phyloP scores from a whole-genome alignment of 345 rosid genomes.

The Nephelium lappaceum region DNA sequence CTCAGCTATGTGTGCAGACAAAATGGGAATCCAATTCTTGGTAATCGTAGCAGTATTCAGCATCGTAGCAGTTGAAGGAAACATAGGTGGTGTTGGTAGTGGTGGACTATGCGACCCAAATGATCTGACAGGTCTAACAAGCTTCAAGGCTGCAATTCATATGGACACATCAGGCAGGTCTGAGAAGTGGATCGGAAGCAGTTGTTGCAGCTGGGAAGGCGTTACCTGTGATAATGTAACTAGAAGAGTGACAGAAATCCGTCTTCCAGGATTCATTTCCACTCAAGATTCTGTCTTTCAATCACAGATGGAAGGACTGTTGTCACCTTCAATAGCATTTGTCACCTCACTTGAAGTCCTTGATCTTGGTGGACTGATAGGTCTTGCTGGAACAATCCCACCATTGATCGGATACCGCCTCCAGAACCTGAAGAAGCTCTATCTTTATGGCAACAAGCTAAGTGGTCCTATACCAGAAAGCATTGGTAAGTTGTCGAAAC shows the following conservation, averaged over 20 bases:
- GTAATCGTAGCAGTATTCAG: slow-evolving; percentile 27
- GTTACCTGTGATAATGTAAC: slow-evolving; percentile 41
- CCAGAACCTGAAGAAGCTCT: slow-evolving; percentile 38
- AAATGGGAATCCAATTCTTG: slow-evolving; percentile 38
- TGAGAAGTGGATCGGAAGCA: slow-evolving; percentile 41
- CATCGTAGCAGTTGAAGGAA: slow-evolving; percentile 15
- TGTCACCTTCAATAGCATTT: slow-evolving; percentile 47
- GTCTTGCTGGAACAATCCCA: slow-evolving; percentile 48
- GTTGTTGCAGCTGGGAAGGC: slow-evolving; percentile 61
- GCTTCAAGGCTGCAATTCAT: slow-evolving; percentile 44
- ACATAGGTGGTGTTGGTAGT: not conserved
- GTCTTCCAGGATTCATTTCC: slow-evolving; percentile 52
- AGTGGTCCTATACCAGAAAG: slow-evolving; percentile 49
- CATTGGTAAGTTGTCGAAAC: slow-evolving; percentile 49
- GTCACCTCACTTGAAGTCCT: slow-evolving; percentile 49
- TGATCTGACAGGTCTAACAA: slow-evolving; percentile 47
- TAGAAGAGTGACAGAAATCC: slow-evolving; percentile 48
- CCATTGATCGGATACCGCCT: slow-evolving; percentile 44
- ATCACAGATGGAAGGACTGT: slow-evolving; percentile 47
- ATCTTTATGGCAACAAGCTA: slow-evolving; percentile 54
- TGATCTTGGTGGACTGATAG: slow-evolving; percentile 56
- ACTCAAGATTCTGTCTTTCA: slow-evolving; percentile 33
- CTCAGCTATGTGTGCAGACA: not conserved
- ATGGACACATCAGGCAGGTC: slow-evolving; percentile 49
- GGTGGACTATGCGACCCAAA: slow-evolving; percentile 32